A percentile compares a stretch with the other conserved stretches of the same genome.
phyloP scores from a whole-genome alignment of 805 yeast species.

The Geotrichum ghanense region DNA sequence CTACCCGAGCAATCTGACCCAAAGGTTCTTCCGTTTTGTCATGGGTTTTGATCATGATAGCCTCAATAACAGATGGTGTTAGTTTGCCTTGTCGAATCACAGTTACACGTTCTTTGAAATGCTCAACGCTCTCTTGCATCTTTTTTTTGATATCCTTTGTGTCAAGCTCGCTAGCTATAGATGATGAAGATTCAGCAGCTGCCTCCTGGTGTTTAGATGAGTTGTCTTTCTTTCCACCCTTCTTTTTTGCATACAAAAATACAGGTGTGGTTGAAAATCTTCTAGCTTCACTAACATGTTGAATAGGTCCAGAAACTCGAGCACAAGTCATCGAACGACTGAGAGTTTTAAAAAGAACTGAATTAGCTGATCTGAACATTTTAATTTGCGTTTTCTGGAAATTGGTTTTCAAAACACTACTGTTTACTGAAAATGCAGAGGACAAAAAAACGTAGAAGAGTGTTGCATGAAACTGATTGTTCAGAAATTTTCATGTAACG shows the following conservation, averaged over 20 bases:
- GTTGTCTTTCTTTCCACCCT: background rate
- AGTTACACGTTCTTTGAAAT: background rate
- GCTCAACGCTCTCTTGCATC: background rate
- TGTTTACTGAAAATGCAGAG: too few relatives aligned
- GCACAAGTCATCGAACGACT: too few relatives aligned
- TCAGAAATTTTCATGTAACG: too few relatives aligned
- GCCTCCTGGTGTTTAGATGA: background rate
- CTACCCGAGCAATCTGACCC: constrained; percentile 49
- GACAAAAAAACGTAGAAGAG: too few relatives aligned
- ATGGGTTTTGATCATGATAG: background rate
- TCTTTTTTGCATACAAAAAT: background rate
- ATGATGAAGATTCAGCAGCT: background rate
- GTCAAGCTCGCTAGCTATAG: background rate
- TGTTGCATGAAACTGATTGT: too few relatives aligned
- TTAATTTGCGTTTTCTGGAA: too few relatives aligned
- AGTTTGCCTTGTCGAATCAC: constrained; percentile 1
- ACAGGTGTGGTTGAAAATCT: background rate
- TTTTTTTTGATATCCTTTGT: background rate
- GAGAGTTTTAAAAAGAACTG: background rate
- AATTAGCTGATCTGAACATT: background rate
- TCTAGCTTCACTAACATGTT: background rate
- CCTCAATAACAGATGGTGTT: constrained; percentile 1
- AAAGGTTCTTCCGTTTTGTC: background rate
- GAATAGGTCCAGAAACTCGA: background rate
- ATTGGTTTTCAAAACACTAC: too few relatives aligned